Conservation (phyloP, 257 asterid genomes). For the Petunia axillaris region DNA sequence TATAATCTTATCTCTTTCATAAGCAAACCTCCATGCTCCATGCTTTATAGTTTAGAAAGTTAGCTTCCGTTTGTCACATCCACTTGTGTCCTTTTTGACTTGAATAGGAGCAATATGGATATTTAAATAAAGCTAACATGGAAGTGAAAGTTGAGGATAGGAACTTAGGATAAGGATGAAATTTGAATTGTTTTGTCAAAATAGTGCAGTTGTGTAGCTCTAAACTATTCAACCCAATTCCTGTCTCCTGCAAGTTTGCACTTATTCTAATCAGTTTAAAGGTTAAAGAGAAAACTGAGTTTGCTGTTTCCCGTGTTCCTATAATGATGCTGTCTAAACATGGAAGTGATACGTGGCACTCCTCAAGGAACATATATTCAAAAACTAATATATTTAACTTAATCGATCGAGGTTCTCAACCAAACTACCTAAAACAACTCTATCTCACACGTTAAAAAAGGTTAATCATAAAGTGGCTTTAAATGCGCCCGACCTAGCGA, state of each 20-base stretch:
- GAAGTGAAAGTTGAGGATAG: neutral
- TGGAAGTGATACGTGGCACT: neutral
- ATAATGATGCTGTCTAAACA: neutral
- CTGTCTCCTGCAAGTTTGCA: slow-evolving; percentile 2
- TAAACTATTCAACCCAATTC: neutral
- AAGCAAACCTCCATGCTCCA: neutral
- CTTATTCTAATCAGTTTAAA: neutral
- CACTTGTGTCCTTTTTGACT: neutral
- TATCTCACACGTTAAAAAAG: neutral
- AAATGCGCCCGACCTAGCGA: neutral
- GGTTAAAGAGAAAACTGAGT: neutral
- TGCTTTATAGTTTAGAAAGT: neutral
- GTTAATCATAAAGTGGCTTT: neutral
- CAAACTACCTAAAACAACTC: neutral
- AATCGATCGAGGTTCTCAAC: neutral
- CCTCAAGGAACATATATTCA: neutral
- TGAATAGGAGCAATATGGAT: neutral
- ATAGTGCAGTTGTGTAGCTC: neutral
- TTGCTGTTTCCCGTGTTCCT: neutral
- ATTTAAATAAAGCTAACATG: neutral
- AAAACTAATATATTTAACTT: neutral
- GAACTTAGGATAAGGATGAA: neutral
- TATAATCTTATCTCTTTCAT: neutral
- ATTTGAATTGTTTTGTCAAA: neutral
- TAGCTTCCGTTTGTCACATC: neutral